phyloP scores from a whole-genome alignment of 805 yeast species.

The Hanseniaspora nectarophila region DNA sequence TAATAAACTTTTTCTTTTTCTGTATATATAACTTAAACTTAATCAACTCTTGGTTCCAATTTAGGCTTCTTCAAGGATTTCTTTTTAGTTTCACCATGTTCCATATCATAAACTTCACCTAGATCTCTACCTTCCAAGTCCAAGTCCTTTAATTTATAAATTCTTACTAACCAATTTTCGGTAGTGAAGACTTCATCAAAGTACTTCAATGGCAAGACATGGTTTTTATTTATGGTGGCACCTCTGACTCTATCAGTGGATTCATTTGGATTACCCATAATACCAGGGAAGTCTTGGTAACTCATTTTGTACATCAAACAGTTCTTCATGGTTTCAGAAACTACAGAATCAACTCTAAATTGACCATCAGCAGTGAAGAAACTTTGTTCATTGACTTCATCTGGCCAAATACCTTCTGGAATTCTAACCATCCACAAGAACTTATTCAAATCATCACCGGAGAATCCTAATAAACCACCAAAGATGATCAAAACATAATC shows the following conservation, averaged over 20 bases:
- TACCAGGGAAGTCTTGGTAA: conserved; percentile 70
- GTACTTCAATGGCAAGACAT: conserved; percentile 49
- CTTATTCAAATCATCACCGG: conserved; percentile 94
- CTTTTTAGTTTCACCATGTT: conserved; percentile 32
- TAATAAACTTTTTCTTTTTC: neutral
- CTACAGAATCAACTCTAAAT: conserved; percentile 71
- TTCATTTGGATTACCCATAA: conserved; percentile 42
- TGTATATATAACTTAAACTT: neutral
- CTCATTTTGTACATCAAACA: conserved; percentile 92
- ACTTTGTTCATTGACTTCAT: conserved; percentile 78
- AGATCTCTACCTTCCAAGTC: conserved; percentile 80
- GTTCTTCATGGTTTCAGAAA: conserved; percentile 75
- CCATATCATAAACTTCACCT: conserved; percentile 44
- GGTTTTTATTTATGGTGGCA: conserved; percentile 50
- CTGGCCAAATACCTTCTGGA: conserved; percentile 99
- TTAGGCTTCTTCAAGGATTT: conserved; percentile 40
- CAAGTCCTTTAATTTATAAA: conserved; percentile 78
- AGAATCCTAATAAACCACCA: conserved; percentile 86
- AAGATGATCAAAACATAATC: conserved; percentile 87
- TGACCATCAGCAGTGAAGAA: conserved; percentile 80
- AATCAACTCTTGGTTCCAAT: conserved; percentile 37
- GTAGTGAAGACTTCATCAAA: conserved; percentile 91
- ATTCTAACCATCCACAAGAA: conserved; percentile 98
- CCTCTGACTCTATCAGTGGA: conserved; percentile 79
- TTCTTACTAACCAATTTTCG: conserved; percentile 93